Evolutionary conservation across 169 alveolate species (phyloP).

Genomic region (Plasmodium falciparum): DNA sequence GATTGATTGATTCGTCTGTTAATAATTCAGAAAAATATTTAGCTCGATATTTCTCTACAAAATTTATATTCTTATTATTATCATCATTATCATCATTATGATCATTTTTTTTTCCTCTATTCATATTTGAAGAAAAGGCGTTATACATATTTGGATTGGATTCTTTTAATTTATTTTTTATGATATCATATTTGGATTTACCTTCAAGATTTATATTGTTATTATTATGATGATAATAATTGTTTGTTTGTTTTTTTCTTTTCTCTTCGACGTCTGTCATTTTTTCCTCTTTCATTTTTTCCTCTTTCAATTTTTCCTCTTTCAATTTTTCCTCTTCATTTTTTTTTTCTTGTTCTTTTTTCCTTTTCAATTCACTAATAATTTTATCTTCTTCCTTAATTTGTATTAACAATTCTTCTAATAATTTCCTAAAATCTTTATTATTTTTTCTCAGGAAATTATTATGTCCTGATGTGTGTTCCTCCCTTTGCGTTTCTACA

Average conservation of each 20-base stretch:
- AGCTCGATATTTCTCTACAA: slow-evolving; percentile 80
- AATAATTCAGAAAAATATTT: slow-evolving; percentile 83
- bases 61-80: slow-evolving; percentile 1
- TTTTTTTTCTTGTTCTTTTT: background rate
- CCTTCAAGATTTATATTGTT: background rate
- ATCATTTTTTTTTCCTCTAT: background rate
- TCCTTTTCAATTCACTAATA: background rate
- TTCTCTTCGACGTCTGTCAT: background rate
- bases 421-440: slow-evolving; percentile 16
- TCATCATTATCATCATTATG: background rate
- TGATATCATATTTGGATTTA: background rate
- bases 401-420: slow-evolving; percentile 26
- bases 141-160: too few species aligned
- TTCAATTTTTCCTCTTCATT: background rate
- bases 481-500: background rate
- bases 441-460: slow-evolving; percentile 8
- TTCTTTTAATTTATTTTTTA: too few species aligned
- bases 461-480: background rate
- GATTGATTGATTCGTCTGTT: slow-evolving; percentile 82
- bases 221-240: background rate
- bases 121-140: background rate
- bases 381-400: slow-evolving; percentile 34
- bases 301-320: background rate
- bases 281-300: background rate
- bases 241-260: background rate